Base-by-base conservation (phyloP, 2,329 filamentous ascomycete genomes). In the Alternaria sp. region DNA sequence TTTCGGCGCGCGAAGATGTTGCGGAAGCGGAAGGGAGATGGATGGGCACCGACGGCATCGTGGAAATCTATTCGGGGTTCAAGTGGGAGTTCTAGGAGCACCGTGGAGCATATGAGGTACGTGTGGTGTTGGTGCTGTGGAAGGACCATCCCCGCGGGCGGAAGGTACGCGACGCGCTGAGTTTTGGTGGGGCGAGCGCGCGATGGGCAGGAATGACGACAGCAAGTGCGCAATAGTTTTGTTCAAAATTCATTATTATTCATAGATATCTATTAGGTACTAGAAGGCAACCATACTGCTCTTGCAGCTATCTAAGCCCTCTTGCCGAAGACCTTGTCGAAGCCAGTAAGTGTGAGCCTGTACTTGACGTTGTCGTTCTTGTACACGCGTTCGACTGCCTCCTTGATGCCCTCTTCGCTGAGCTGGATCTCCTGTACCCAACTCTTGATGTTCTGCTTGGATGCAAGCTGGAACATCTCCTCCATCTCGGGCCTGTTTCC, bases 281-380 rank as follows among this genome's bases (percentile, higher is more conserved):
- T 47, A 28, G 43, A 51, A 44, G 46, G 49, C 33, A 54, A 54
- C 23, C 9, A 8, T 26, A 21, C 30, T 25, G 15, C 43, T 20
- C 43, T 59, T 54, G 43, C 30, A 49, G 55, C 43, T 15, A 20
- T 70, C 58, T 73, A 79, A 46, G 72, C 63, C 65, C 77, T 70
- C 80, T 84, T 81, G 50, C 88, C 88, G 75, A 92, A 92, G 0
- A 83, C 87, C 82, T 90, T 88, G 71, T 92, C 88, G 71, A 86
- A 92, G 10, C 87, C 87, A 12, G 87, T 88, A 72, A 94, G 78
- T 0, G 90, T 92, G 72, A 92, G 90, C 44, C 92, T 85, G 77
- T 92, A 95, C 33, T 86, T 85, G 14, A 94, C 89, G 76, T 92
- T 87, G 70, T 91, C 91, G 67, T 87, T 88, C 74, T 90, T 88